phyloP scores from a whole-genome alignment of 2,329 filamentous ascomycete species.

The Botrytis galanthina region DNA sequence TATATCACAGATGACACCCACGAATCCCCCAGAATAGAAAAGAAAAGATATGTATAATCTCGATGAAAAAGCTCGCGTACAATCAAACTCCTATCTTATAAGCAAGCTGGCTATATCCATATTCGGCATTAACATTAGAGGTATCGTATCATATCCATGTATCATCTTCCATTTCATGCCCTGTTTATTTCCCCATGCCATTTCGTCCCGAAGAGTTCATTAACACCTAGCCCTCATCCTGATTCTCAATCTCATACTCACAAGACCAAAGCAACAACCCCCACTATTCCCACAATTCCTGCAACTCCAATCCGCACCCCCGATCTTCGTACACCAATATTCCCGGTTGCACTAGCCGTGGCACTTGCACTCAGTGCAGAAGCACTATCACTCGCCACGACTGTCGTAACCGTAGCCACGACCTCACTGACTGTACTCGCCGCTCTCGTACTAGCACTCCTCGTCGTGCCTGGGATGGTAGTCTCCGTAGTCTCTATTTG shows the following conservation, averaged over 20 bases:
- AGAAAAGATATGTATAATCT: not conserved
- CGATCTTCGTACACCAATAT: not conserved
- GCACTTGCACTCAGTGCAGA: not conserved
- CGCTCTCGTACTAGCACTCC: not conserved
- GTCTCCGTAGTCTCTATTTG: constrained; percentile 23
- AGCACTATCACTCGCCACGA: constrained; percentile 6
- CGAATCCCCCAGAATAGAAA: not conserved
- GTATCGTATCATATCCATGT: constrained; percentile 6
- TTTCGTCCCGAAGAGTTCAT: not conserved
- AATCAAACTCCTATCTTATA: not conserved
- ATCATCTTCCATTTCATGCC: not conserved
- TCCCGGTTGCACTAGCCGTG: constrained; percentile 4
- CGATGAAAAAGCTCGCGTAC: not conserved
- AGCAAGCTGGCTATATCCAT: not conserved
- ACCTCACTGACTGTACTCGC: constrained; percentile 18
- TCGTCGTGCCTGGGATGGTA: constrained; percentile 23
- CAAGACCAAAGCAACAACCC: not conserved
- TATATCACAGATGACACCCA: not conserved
- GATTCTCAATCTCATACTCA: not conserved
- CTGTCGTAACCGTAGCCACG: constrained; percentile 21
- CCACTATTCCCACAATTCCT: not conserved
- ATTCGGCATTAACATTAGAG: constrained; percentile 2
- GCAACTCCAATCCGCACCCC: not conserved
- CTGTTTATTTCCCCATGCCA: not conserved
- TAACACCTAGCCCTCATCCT: not conserved